Conservation (phyloP, 768 basidiomycete genomes). For the Cystofilobasidium ferigula region DNA sequence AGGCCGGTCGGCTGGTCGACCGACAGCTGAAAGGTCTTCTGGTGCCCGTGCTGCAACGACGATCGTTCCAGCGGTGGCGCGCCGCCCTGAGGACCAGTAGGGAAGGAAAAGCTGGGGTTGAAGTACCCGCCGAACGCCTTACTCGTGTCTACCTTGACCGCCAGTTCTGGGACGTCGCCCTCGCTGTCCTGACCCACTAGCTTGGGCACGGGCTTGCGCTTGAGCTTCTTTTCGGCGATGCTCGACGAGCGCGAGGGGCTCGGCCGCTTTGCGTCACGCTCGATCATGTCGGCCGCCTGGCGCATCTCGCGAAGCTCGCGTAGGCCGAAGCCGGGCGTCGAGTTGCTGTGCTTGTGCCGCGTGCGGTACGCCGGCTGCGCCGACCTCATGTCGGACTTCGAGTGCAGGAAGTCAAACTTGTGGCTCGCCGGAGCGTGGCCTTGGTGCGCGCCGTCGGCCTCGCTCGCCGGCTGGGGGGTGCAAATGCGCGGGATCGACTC, state of each 20-base stretch:
- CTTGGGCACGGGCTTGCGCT: background rate
- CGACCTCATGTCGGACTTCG: background rate
- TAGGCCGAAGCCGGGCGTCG: background rate
- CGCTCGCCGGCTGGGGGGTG: background rate
- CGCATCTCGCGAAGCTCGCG: constrained; percentile 4
- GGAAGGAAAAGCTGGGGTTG: background rate
- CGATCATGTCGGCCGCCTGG: constrained; percentile 4
- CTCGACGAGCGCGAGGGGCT: background rate
- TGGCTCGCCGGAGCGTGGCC: too few relatives aligned
- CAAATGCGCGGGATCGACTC: constrained; percentile 4
- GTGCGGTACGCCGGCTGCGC: background rate
- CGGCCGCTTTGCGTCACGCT: background rate
- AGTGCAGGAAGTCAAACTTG: constrained; percentile 1
- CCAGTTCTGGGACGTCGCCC: background rate
- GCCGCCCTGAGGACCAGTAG: background rate
- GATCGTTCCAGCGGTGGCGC: too few relatives aligned
- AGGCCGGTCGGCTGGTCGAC: background rate
- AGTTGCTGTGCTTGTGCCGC: background rate
- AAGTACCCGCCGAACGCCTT: background rate
- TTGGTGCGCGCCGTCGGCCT: background rate
- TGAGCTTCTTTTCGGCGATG: constrained; percentile 4
- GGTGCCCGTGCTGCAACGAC: too few relatives aligned
- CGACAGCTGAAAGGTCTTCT: background rate
- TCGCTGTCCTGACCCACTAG: background rate
- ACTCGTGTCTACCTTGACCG: background rate